These are phyloP conservation scores for Gossypium schwendimanii DNA, from an alignment of 441 rosid species.

Conservation along the genomic window DNA sequence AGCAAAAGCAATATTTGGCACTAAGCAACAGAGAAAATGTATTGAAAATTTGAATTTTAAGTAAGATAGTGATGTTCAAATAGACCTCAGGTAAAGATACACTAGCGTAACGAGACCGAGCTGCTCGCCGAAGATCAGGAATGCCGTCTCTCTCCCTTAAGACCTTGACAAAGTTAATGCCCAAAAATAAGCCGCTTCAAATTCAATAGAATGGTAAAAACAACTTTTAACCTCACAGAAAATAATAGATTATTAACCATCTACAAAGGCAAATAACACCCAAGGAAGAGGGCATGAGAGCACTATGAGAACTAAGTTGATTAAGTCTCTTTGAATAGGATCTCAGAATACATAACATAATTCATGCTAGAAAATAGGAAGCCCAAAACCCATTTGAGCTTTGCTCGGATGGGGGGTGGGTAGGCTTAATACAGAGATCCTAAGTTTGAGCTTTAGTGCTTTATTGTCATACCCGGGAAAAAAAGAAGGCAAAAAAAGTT, in stretches of 20 bases:
- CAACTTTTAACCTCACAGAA: neutral
- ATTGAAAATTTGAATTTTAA: conserved; percentile 1
- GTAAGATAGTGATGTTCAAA: conserved; percentile 18
- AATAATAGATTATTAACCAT: conserved; percentile 14
- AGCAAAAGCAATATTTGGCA: conserved; percentile 4
- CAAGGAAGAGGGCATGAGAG: neutral
- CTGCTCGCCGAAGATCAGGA: conserved; percentile 84
- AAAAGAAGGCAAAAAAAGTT: conserved; percentile 20
- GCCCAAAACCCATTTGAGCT: neutral
- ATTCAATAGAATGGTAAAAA: conserved; percentile 5
- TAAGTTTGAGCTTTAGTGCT: neutral
- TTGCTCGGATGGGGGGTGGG: neutral
- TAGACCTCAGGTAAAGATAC: conserved; percentile 75
- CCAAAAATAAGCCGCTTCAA: conserved; percentile 14
- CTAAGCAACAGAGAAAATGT: neutral
- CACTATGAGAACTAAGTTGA: neutral
- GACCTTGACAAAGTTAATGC: conserved; percentile 36
- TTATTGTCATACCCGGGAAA: neutral
- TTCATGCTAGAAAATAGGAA: neutral
- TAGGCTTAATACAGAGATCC: neutral
- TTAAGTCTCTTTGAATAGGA: neutral
- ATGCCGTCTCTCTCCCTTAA: conserved; percentile 81
- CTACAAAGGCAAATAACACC: neutral
- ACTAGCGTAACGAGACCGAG: conserved; percentile 82
- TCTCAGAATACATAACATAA: neutral